Evolutionary conservation across 495 filamentous ascomycete species (phyloP).

Genomic region (Tetracladium setigerum): DNA sequence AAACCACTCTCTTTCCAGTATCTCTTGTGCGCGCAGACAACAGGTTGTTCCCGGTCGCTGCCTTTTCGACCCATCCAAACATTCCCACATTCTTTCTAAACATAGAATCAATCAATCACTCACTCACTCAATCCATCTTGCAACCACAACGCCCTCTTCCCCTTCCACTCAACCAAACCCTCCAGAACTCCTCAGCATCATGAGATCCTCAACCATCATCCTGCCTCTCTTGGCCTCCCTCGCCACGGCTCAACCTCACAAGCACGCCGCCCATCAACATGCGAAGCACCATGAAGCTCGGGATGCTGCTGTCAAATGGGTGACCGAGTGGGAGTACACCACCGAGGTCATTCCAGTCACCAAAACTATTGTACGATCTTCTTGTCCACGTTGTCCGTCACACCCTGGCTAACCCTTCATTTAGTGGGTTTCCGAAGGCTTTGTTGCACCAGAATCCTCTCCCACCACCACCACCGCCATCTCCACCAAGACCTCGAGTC

Average conservation of each 20-base stretch:
- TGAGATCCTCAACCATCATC: slow-evolving; percentile 39
- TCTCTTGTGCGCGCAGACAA: slow-evolving; percentile 5
- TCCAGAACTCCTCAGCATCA: slow-evolving; percentile 16
- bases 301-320: slow-evolving; percentile 19
- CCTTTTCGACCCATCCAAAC: slow-evolving; percentile 2
- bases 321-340: slow-evolving; percentile 33
- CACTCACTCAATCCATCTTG: neutral
- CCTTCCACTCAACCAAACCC: slow-evolving; percentile 1
- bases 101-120: slow-evolving; percentile 7
- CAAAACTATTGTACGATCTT: slow-evolving; percentile 37
- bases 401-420: too few relatives aligned
- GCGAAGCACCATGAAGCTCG: slow-evolving; percentile 29
- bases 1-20: slow-evolving; percentile 13
- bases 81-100: slow-evolving; percentile 15
- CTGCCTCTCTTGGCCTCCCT: slow-evolving; percentile 34
- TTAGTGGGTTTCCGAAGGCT: slow-evolving; percentile 23
- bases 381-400: neutral
- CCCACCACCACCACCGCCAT: slow-evolving; percentile 33
- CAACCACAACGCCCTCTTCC: neutral
- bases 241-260: slow-evolving; percentile 36
- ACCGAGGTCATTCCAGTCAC: slow-evolving; percentile 28
- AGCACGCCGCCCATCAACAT: slow-evolving; percentile 31
- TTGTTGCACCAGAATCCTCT: slow-evolving; percentile 17
- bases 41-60: slow-evolving; percentile 10
- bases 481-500: slow-evolving; percentile 24